Evolutionary conservation across 164 flowering plant species (phyloP), one percentile per base, ranked within the genome.

Genomic region (Aristolochia californica): DNA sequence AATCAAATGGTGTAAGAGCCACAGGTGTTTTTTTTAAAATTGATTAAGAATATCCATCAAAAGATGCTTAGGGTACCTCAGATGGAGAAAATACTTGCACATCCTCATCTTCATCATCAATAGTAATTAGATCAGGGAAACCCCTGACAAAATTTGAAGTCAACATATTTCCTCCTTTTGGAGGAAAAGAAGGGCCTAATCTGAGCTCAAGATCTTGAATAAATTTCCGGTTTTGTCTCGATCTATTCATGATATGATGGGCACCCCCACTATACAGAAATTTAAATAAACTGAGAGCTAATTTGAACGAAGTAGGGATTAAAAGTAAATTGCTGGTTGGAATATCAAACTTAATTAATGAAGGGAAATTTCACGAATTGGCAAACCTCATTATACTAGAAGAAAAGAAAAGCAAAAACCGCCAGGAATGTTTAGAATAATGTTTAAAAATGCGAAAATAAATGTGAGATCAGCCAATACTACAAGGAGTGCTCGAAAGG

Each of bases 71-170:
- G 48, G 17, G 5, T 62, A 70, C 74, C 70, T 56, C 57, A 4
- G 60, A 23, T 2, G 55, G 64, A 40, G 58, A 52, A 58, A 28
- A 66, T 55, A 66, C 57, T 26, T 62, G 61, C 54, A 66, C 61
- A 16, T 69, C 66, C 45, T 70, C 70, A 26, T 70, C 73, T 9
- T 65, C 68, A 26, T 70, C 70, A 4, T 68, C 72, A 18, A 68
- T 68, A 20, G 54, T 60, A 45, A 68, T 68, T 26, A 64, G 45
- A 50, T 68, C 57, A 26, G 72, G 72, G 25, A 59, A 50, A 16
- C 54, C 56, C 53, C 62, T 45, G 4, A 5, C 27, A 38, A 47
- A 68, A 43, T 45, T 60, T 13, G 61, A 47, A 56, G 61, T 57
- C 17, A 66, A 15, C 61, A 60, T 59, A 22, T 43, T 61, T 17